Conservation (phyloP, 208 protist genomes). For the Acanthamoeba divionensis region DNA sequence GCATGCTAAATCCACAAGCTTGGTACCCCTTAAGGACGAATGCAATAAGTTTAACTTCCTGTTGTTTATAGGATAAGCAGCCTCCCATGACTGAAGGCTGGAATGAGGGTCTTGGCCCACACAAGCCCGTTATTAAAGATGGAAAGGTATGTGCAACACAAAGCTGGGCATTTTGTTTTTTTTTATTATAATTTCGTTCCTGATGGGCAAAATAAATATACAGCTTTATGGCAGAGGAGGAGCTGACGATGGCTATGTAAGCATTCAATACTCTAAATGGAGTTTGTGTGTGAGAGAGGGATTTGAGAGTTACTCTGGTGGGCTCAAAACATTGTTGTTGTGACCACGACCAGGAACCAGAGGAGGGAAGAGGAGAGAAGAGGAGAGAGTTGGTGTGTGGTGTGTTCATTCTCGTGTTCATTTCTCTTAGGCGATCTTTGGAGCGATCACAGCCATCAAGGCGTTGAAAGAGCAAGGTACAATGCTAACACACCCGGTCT, state of each 20-base stretch:
- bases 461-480: slow-evolving; percentile 59
- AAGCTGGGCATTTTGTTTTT: slow-evolving; percentile 1
- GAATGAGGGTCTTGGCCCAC: slow-evolving; percentile 80
- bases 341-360: no score
- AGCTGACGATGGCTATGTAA: slow-evolving; percentile 68
- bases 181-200: neutral
- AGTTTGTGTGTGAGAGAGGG: neutral
- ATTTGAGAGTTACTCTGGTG: no score
- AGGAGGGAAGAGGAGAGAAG: no score
- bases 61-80: no score
- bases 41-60: no score
- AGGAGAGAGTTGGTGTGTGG: no score
- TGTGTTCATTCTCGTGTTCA: no score
- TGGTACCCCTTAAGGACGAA: no score
- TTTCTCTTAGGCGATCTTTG: slow-evolving; percentile 58
- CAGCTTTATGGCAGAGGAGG: slow-evolving; percentile 68
- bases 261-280: neutral
- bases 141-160: slow-evolving; percentile 46
- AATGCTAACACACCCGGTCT: neutral
- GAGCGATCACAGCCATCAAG: slow-evolving; percentile 56
- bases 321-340: no score
- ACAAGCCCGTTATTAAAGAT: slow-evolving; percentile 62
- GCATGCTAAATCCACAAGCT: no score
- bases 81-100: slow-evolving; percentile 89
- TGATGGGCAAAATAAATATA: neutral